Evolutionary conservation across 306 rosid species (phyloP).

Genomic region (Gleditsia sinensis): DNA sequence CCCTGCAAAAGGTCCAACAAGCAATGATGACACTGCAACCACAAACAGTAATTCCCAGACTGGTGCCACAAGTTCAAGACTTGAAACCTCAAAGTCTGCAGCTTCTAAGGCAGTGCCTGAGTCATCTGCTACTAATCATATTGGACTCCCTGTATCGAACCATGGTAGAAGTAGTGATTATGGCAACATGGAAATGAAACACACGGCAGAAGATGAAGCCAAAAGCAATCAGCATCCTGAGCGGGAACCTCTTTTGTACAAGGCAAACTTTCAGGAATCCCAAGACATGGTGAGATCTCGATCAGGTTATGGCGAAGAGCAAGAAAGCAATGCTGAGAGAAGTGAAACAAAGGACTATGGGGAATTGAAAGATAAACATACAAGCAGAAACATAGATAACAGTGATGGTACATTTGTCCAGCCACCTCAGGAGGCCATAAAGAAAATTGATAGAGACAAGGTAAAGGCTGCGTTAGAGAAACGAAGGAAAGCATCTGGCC

Average conservation of each 20-base stretch:
- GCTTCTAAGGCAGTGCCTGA: constrained; percentile 59
- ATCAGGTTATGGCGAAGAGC: constrained; percentile 60
- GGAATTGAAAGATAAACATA: constrained; percentile 67
- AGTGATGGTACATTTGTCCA: constrained; percentile 51
- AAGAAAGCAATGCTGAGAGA: constrained; percentile 51
- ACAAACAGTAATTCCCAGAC: constrained; percentile 60
- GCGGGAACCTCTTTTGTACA: constrained; percentile 41
- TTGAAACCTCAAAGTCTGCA: constrained; percentile 55
- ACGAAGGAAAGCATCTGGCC: constrained; percentile 76
- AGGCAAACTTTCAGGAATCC: constrained; percentile 53
- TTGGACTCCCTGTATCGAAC: constrained; percentile 44
- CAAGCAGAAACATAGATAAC: constrained; percentile 56
- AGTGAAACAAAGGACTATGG: constrained; percentile 58
- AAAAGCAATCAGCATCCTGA: constrained; percentile 53
- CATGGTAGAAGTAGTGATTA: constrained; percentile 61
- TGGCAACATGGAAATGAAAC: constrained; percentile 63
- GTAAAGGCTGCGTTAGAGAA: constrained; percentile 93
- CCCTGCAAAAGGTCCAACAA: constrained; percentile 47
- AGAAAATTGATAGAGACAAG: constrained; percentile 83
- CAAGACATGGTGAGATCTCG: constrained; percentile 49
- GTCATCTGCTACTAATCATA: constrained; percentile 58
- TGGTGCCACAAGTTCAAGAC: constrained; percentile 58
- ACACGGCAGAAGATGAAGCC: constrained; percentile 60
- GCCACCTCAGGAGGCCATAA: constrained; percentile 83
- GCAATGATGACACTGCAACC: constrained; percentile 66